Base-by-base conservation (phyloP, 2,329 filamentous ascomycete genomes). In the Hypoxylon sp. region DNA sequence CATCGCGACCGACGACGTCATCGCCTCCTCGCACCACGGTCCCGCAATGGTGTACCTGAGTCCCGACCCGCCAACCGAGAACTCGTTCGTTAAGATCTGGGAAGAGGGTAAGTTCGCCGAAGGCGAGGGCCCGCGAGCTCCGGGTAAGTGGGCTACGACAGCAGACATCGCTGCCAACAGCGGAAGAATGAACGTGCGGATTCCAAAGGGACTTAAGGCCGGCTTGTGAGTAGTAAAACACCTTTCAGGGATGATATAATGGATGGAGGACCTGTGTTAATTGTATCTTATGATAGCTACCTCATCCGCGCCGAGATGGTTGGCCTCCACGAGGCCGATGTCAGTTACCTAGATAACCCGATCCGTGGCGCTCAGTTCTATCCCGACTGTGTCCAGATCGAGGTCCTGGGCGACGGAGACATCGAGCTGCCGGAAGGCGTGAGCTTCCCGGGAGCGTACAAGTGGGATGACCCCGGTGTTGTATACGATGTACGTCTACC, bases 301-400 rank as follows among this genome's bases (percentile, higher is more conserved):
- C 81, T 83, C 62, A 80, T 83, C 20, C 79, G 82, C 42, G 81
- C 83, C 59, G 81, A 83, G 70, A 78, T 83, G 64, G 78, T 82
- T 61, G 82, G 80, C 2, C 78, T 83, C 49, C 82, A 83, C 66
- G 68, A 79, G 33, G 75, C 42, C n/a, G 57, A 66, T 11, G 66
- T 54, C 6, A 61, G 61, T 31, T 68, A 64, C 40, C 22, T 53
- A 48, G 58, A 68, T 44, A 64, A 68, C 66, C 54, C 50, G 11
- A 63, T 65, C 54, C 66, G 68, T 3, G 68, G 61, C 11, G 67
- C 61, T 3, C 68, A 72, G 55, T 72, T 73, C 59, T 72, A 72
- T 49, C 65, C 66, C 3, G 64, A 65, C 22, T 73, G 63, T 37
- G 33, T 70, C 22, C 68, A 72, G 27, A 44, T 72, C 11, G 54